These are phyloP conservation scores for Collybia sordida DNA, from an alignment of 768 basidiomycete species.

Conservation along the genomic window DNA sequence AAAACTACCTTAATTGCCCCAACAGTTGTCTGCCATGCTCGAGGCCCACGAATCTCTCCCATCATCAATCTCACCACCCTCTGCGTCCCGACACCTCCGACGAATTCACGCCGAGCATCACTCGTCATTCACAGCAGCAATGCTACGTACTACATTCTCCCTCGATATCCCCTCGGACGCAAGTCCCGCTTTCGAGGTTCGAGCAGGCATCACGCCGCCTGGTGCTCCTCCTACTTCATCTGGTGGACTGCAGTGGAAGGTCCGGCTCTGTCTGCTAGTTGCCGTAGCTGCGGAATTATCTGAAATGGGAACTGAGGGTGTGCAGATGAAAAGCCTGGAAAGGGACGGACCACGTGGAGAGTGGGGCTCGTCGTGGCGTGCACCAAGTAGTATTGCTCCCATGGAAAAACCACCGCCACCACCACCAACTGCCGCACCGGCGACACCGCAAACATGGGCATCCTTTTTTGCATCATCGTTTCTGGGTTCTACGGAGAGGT, in stretches of 20 bases:
- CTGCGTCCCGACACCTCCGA: constrained; percentile 52
- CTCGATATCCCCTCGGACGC: constrained; percentile 93
- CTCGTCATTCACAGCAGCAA: constrained; percentile 70
- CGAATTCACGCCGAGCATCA: constrained; percentile 87
- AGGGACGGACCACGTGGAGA: constrained; percentile 62
- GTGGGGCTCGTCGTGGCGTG: constrained; percentile 72
- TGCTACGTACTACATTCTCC: constrained; percentile 78
- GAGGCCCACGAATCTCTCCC: constrained; percentile 89
- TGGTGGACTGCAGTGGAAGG: constrained; percentile 91
- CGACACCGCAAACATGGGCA: constrained; percentile 35
- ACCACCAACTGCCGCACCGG: constrained; percentile 12
- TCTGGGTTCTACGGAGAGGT: constrained; percentile 38
- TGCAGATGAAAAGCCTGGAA: constrained; percentile 50
- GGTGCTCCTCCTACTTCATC: constrained; percentile 20
- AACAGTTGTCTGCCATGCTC: constrained; percentile 82
- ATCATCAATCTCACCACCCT: constrained; percentile 48
- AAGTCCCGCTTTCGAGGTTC: constrained; percentile 80
- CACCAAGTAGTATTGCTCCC: constrained; percentile 57
- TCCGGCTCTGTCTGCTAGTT: constrained; percentile 84
- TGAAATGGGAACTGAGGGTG: constrained; percentile 46
- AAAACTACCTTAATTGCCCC: not conserved
- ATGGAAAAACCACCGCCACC: constrained; percentile 46
- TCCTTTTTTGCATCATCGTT: constrained; percentile 36
- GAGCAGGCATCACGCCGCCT: constrained; percentile 37
- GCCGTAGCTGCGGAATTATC: constrained; percentile 56